Evolutionary conservation across 257 asterid genomes (phyloP).

Genomic region (Cruciata laevipes): DNA sequence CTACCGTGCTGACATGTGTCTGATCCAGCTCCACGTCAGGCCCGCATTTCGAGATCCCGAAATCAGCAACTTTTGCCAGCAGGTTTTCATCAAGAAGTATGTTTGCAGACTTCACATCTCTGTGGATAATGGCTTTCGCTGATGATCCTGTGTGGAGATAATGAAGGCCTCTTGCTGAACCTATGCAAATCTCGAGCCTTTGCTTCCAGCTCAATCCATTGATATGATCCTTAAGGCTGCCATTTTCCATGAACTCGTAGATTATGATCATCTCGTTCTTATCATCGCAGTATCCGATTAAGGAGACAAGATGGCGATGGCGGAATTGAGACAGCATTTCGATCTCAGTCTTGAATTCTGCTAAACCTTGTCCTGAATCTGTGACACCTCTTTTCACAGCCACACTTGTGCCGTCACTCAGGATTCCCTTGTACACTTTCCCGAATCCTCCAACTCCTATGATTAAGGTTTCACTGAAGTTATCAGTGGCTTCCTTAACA

Average conservation of each 20-base stretch:
- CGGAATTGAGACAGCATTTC: conserved; percentile 38
- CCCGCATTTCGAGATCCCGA: conserved; percentile 39
- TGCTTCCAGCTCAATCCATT: conserved; percentile 33
- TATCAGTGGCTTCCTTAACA: conserved; percentile 32
- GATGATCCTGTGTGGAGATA: conserved; percentile 42
- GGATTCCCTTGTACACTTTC: conserved; percentile 32
- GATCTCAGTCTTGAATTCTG: conserved; percentile 35
- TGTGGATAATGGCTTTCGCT: conserved; percentile 31
- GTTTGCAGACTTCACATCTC: conserved; percentile 41
- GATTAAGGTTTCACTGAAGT: conserved; percentile 25
- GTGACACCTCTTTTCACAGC: conserved; percentile 35
- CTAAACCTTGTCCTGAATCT: conserved; percentile 28
- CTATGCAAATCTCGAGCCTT: conserved; percentile 42
- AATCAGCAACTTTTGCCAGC: conserved; percentile 40
- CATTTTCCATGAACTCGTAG: conserved; percentile 42
- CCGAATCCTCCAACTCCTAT: conserved; percentile 46
- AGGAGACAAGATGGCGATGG: conserved; percentile 40
- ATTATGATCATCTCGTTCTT: conserved; percentile 36
- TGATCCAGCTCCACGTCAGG: conserved; percentile 38
- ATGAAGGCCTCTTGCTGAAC: conserved; percentile 45
- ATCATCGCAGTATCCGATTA: conserved; percentile 38
- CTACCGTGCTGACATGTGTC: conserved; percentile 39
- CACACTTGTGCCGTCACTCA: conserved; percentile 30
- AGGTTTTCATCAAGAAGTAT: conserved; percentile 35
- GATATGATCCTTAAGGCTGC: conserved; percentile 30